A percentile compares a stretch with the other conserved stretches of the same genome.
These are phyloP conservation scores for Aspergillus calidoustus DNA, from an alignment of 2,329 filamentous ascomycete species.

Conservation along the genomic window DNA sequence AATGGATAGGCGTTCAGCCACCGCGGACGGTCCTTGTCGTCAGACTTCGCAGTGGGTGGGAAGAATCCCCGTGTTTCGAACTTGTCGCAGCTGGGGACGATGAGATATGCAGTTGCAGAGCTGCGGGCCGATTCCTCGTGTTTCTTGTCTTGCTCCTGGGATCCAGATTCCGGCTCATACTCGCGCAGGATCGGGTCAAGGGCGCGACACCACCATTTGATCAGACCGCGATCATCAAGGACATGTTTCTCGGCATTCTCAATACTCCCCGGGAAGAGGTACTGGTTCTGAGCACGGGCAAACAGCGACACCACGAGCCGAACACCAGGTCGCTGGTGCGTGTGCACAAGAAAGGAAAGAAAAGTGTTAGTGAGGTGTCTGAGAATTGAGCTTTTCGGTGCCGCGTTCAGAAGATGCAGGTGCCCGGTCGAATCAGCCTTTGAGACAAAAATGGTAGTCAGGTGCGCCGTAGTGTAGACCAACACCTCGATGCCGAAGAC, in stretches of 20 bases:
- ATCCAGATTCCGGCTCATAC: slow-evolving; percentile 46
- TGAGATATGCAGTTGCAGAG: slow-evolving; percentile 74
- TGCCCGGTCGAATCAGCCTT: slow-evolving; percentile 98
- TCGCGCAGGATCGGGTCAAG: slow-evolving; percentile 73
- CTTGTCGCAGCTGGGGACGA: slow-evolving; percentile 84
- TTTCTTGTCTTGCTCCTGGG: slow-evolving; percentile 38
- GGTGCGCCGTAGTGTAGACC: slow-evolving; percentile 78
- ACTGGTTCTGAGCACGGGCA: slow-evolving; percentile 88
- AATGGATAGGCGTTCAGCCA: slow-evolving; percentile 71
- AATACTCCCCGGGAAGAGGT: slow-evolving; percentile 90
- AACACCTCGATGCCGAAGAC: slow-evolving; percentile 85
- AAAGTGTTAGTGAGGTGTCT: slow-evolving; percentile 76
- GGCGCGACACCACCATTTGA: slow-evolving; percentile 95
- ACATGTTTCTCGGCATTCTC: slow-evolving; percentile 88
- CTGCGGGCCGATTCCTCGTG: slow-evolving; percentile 36
- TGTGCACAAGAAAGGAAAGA: slow-evolving; percentile 72
- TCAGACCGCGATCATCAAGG: slow-evolving; percentile 83
- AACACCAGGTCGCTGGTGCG: slow-evolving; percentile 66
- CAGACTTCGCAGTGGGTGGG: slow-evolving; percentile 57
- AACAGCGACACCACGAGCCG: slow-evolving; percentile 86
- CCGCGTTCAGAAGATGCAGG: slow-evolving; percentile 64
- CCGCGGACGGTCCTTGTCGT: slow-evolving; percentile 40
- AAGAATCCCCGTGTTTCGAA: slow-evolving; percentile 80
- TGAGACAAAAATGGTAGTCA: slow-evolving; percentile 90
- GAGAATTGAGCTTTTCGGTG: slow-evolving; percentile 70